These are phyloP conservation scores for Fusarium udum DNA, from an alignment of 2,329 filamentous ascomycete genomes.

Conservation along the genomic window DNA sequence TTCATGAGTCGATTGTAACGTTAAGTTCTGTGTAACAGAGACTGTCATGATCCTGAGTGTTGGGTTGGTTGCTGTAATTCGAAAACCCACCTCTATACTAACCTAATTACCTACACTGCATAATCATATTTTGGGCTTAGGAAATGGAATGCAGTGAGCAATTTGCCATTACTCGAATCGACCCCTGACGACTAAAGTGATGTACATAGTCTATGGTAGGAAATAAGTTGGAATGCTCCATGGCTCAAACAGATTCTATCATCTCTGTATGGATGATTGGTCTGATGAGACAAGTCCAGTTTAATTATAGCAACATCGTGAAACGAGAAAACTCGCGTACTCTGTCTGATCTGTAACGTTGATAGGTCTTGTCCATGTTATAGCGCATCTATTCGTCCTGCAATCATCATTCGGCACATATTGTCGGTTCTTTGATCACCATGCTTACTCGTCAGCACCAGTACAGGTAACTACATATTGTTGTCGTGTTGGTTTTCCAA, in stretches of 20 bases:
- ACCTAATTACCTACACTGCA: background rate
- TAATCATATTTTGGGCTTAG: background rate
- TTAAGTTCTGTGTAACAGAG: constrained; percentile 8
- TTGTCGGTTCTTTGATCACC: background rate
- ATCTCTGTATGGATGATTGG: background rate
- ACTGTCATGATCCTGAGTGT: background rate
- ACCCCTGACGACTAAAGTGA: constrained; percentile 2
- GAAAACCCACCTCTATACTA: background rate
- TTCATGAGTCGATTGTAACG: constrained; percentile 13
- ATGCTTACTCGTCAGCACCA: background rate
- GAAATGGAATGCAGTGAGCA: background rate
- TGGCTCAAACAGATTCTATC: background rate
- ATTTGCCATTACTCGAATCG: background rate
- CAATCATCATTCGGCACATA: background rate
- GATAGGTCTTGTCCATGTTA: background rate
- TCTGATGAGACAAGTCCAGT: background rate
- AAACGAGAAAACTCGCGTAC: constrained; percentile 6
- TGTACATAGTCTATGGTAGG: background rate
- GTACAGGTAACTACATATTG: background rate
- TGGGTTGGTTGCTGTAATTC: constrained; percentile 2
- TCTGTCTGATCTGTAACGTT: background rate
- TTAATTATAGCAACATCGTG: constrained; percentile 10
- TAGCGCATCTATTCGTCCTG: background rate
- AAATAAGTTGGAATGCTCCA: background rate
- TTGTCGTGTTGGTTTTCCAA: background rate